A percentile compares a stretch with the other conserved stretches of the same genome.
These are phyloP conservation scores for Apiospora koreana DNA, from an alignment of 2,329 filamentous ascomycete genomes.

Conservation along the genomic window DNA sequence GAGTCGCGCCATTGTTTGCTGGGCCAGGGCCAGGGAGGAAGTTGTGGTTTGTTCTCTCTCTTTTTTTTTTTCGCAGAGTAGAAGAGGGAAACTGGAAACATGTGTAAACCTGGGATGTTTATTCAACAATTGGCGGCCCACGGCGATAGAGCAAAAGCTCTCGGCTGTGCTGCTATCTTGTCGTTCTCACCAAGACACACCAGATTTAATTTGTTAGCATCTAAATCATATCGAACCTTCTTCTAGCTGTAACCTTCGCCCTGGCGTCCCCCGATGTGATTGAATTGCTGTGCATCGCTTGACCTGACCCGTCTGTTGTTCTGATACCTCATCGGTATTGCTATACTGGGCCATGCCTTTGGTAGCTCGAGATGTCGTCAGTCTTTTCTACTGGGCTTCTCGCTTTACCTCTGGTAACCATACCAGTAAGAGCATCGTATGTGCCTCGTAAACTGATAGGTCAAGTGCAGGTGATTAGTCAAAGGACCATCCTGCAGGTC, in stretches of 20 bases:
- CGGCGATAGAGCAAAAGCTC: not conserved
- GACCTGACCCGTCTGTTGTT: not conserved
- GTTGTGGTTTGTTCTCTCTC: too few species aligned
- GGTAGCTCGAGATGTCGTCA: not conserved
- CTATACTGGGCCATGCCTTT: not conserved
- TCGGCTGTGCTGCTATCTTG: not conserved
- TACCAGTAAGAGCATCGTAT: not conserved
- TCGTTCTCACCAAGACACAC: not conserved
- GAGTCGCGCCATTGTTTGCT: conserved; percentile 5
- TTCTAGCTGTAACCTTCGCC: not conserved
- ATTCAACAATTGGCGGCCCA: not conserved
- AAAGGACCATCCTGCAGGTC: not conserved
- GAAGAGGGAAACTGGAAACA: not conserved
- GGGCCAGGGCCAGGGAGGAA: not conserved
- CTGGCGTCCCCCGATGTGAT: not conserved
- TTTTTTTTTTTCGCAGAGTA: not conserved
- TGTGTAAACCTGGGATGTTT: not conserved
- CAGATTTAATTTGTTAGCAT: conserved; percentile 18
- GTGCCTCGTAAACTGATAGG: not conserved
- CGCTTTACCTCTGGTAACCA: too few species aligned
- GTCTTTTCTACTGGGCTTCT: not conserved
- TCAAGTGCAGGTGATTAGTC: not conserved
- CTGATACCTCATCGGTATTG: not conserved
- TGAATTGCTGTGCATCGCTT: not conserved
- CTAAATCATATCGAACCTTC: conserved; percentile 12